Percentiles rank a stretch among this genome's conserved stretches.
Evolutionary conservation across 108 stramenopile species (phyloP).

Genomic region (Nitzschia palea): DNA sequence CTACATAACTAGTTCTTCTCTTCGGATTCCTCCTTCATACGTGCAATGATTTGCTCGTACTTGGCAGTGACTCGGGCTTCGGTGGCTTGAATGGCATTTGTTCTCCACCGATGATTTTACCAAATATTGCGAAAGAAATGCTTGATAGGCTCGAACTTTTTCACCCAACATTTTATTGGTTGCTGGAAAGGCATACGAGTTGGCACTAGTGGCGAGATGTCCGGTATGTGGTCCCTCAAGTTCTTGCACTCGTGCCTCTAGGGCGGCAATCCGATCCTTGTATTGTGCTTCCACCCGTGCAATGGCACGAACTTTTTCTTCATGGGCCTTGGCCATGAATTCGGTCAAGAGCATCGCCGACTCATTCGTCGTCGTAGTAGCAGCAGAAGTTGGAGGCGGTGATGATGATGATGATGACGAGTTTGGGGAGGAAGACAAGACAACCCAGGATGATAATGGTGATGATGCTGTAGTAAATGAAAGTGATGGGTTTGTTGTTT

Average conservation of each 20-base stretch:
- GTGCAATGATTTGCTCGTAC: conserved; percentile 41
- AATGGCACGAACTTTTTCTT: conserved; percentile 63
- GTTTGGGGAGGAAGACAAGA: not conserved
- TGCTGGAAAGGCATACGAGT: conserved; percentile 26
- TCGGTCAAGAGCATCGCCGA: conserved; percentile 43
- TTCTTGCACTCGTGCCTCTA: conserved; percentile 47
- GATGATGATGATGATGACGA: not conserved
- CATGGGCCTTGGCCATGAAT: conserved; percentile 76
- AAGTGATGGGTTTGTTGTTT: too few relatives aligned
- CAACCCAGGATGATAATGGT: too few relatives aligned
- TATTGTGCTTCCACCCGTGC: conserved; percentile 57
- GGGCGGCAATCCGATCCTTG: conserved; percentile 41
- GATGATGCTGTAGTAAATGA: too few relatives aligned
- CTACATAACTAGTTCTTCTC: too few relatives aligned
- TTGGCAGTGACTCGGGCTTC: conserved; percentile 37
- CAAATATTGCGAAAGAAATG: conserved; percentile 60
- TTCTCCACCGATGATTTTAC: conserved; percentile 62
- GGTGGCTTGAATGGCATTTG: conserved; percentile 44
- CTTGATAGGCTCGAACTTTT: conserved; percentile 51
- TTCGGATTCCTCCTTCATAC: conserved; percentile 9
- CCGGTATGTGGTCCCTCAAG: conserved; percentile 27
- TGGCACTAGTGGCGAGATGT: conserved; percentile 8
- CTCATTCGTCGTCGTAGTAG: not conserved
- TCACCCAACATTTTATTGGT: conserved; percentile 38
- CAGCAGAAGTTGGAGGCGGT: not conserved